Evolutionary conservation across 2,329 filamentous ascomycete species (phyloP), one percentile per base, ranked within the genome.

Genomic region (Plectosphaerella sp.): DNA sequence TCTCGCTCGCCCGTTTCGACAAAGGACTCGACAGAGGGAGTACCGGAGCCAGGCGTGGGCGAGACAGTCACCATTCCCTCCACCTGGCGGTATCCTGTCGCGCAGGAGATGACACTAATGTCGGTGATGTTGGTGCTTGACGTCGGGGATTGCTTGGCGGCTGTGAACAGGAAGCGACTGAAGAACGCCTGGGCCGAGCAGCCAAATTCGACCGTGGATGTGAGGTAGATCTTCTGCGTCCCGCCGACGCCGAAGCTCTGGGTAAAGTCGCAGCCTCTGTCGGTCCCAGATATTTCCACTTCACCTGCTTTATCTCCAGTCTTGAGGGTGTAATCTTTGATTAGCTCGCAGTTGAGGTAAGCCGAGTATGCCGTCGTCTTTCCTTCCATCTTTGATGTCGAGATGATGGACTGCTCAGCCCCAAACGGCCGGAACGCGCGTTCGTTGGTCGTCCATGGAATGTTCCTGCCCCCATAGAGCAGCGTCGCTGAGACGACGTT

Each of bases 51-150:
- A 8, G 49, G 45, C 6, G 36, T 16, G 12, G 22, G 35, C 35
- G 36, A 35, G 14, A 33, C 36, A 11, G 33, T 51, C 35, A 47
- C 12, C 9, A 22, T 45, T 7, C 49, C 36, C 11, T 12, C 8
- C 1, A 20, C 33, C 7, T n/a, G n/a, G 24, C 43, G 43, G 16
- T 51, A 51, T 12, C 49, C 49, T 2, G 49, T 47, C 3, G 45
- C 49, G 4, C 49, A 51, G 14, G 49, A 51, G 24, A 51, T 51
- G 28, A 51, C 45, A 22, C 49, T 51, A n/a, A 51, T n/a, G 36
- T 47, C 20, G n/a, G 22, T 45, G 35, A 51, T 36, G 12, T 20
- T 14, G 24, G 28, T 22, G 11, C 7, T 16, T n/a, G 43, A 28
- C 7, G 49, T 41, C 2, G n/a, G 6, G 2, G 43, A 42, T 15